Conservation (phyloP, 176 grass and related monocot genomes). For the Cenchrus fungigraminus region DNA sequence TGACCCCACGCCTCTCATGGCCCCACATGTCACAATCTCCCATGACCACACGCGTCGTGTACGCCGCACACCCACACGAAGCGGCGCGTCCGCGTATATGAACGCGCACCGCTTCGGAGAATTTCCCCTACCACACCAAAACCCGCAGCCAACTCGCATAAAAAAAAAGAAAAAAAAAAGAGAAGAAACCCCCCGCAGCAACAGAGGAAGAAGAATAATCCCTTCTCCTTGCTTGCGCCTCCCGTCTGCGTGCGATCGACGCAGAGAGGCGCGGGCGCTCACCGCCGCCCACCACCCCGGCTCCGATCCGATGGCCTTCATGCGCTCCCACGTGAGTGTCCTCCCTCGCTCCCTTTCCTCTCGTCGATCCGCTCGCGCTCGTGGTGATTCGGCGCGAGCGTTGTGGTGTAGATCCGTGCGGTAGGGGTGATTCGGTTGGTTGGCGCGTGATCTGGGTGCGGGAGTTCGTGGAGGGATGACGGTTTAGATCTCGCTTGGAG, state of each 20-base stretch:
- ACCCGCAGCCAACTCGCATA: neutral
- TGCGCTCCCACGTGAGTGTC: conserved; percentile 58
- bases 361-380: neutral
- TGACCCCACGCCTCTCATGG: rapidly evolving
- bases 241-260: conserved; percentile 45
- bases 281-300: neutral
- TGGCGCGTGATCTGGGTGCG: neutral
- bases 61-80: conserved; percentile 1
- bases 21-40: conserved; percentile 25
- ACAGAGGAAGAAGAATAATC: conserved; percentile 12
- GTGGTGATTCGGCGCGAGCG: neutral
- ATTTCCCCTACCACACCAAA: conserved; percentile 30
- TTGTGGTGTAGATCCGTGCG: conserved; percentile 41
- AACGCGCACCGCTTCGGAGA: neutral
- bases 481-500: conserved; percentile 10
- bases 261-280: conserved; percentile 29
- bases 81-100: conserved; percentile 36
- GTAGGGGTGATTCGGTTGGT: neutral
- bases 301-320: conserved; percentile 54
- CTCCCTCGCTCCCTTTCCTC: neutral
- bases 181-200: conserved; percentile 1
- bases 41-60: too few relatives aligned
- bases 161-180: neutral
- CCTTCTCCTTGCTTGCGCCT: neutral
- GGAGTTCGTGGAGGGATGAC: neutral